Conservation (phyloP, 129 eudicot species). For the Artemisia annua region DNA sequence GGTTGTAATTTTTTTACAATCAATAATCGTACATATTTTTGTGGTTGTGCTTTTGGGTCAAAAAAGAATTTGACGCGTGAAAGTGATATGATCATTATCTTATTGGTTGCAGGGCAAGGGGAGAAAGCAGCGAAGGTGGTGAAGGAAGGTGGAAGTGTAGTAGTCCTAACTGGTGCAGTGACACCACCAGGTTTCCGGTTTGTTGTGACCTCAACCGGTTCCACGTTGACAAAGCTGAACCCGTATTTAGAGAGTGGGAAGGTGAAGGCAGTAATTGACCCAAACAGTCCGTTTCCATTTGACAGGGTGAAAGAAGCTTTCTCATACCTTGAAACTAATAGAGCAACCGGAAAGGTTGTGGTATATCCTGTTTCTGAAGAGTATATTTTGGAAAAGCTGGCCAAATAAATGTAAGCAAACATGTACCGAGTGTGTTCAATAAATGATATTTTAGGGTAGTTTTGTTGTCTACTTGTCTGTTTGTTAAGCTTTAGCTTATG, state of each 20-base stretch:
- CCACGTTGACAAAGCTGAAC: constrained; percentile 33
- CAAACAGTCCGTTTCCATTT: constrained; percentile 39
- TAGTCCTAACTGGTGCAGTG: constrained; percentile 36
- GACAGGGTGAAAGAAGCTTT: constrained; percentile 45
- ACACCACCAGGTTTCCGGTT: constrained; percentile 44
- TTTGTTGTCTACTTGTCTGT: neutral
- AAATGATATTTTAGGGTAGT: constrained; percentile 18
- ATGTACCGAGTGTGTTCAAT: constrained; percentile 14
- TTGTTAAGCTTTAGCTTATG: neutral
- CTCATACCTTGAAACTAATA: constrained; percentile 35
- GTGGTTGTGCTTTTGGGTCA: neutral
- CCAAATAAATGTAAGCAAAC: constrained; percentile 30
- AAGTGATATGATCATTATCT: neutral
- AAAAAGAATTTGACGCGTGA: neutral
- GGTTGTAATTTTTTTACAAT: constrained; percentile 2
- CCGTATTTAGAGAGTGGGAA: constrained; percentile 38
- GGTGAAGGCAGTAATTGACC: constrained; percentile 43
- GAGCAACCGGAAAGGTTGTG: constrained; percentile 46
- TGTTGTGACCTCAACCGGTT: constrained; percentile 37
- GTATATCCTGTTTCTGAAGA: constrained; percentile 43
- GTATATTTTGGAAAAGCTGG: constrained; percentile 29
- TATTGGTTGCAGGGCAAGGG: constrained; percentile 37
- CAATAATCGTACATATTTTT: constrained; percentile 10
- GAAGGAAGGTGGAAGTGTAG: constrained; percentile 46
- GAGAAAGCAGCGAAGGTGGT: constrained; percentile 44